A percentile compares a stretch with the other conserved stretches of the same genome.
Conservation (phyloP, 2,329 filamentous ascomycete species). For the Fusarium sp. region DNA sequence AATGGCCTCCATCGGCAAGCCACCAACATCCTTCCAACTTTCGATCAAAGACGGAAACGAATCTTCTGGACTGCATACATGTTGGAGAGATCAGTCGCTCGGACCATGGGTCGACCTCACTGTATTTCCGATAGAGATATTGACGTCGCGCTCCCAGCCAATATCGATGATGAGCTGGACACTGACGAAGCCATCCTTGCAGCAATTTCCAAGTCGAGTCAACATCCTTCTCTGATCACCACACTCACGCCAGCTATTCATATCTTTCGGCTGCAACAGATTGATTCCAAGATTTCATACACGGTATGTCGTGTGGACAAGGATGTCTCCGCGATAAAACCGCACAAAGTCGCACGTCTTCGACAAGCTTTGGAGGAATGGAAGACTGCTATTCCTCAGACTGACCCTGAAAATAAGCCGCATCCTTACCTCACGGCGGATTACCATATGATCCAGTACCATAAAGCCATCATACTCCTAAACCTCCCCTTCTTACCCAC, state of each 20-base stretch:
- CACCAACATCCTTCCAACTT: background rate
- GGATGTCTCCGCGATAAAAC: background rate
- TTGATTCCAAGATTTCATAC: background rate
- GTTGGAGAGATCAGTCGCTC: background rate
- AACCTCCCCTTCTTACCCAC: background rate
- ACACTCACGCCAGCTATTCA: background rate
- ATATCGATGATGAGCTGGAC: background rate
- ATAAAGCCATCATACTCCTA: background rate
- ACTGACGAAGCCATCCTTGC: background rate
- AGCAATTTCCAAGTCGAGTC: background rate
- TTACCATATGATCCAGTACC: background rate
- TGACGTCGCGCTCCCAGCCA: background rate
- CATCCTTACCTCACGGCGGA: background rate
- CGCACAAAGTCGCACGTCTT: background rate
- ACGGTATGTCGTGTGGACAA: background rate
- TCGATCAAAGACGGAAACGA: background rate
- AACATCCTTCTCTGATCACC: background rate
- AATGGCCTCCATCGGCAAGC: background rate
- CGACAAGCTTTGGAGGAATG: background rate
- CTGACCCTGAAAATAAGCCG: background rate
- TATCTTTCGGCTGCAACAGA: background rate
- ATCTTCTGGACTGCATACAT: constrained; percentile 10
- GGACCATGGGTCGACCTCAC: constrained; percentile 4
- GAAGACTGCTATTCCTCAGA: background rate
- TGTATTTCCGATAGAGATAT: constrained; percentile 6